These are phyloP conservation scores for Pseudoscleropodium purum DNA, from an alignment of 225 moss, liverwort and hornwort species.

Conservation along the genomic window DNA sequence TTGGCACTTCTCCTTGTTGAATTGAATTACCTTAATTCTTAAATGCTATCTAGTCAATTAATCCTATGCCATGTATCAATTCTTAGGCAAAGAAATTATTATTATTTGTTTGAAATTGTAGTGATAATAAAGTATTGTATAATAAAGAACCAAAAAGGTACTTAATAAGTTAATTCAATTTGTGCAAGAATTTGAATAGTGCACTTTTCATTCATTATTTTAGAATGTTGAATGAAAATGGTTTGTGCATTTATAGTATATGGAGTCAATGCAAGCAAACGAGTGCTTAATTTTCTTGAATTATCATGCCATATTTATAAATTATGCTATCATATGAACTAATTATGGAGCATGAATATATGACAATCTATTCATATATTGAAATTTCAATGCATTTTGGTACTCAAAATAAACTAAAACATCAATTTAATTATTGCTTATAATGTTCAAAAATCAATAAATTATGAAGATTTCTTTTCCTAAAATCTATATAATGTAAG, in stretches of 20 bases:
- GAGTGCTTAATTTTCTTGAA: background rate
- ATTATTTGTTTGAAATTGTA: no score
- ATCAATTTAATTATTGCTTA: background rate
- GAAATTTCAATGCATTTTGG: background rate
- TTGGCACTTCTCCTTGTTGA: fast-evolving
- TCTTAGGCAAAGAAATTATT: background rate
- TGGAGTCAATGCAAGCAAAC: fast-evolving
- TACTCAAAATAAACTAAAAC: background rate
- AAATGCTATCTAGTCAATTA: background rate
- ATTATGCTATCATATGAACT: background rate
- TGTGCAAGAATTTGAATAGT: background rate
- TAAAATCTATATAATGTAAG: background rate
- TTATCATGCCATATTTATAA: background rate
- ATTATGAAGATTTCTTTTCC: background rate
- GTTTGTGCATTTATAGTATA: background rate
- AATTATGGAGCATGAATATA: background rate
- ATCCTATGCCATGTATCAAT: fast-evolving
- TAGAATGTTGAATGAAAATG: background rate
- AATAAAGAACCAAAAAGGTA: background rate
- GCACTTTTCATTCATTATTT: background rate
- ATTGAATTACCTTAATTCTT: no score
- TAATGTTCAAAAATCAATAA: background rate
- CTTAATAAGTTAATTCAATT: background rate
- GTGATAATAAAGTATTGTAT: no score
- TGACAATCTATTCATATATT: background rate